Evolutionary conservation across 2,329 filamentous ascomycete genomes (phyloP), one percentile per base, ranked within the genome.

Genomic region (Fusarium miscanthi): DNA sequence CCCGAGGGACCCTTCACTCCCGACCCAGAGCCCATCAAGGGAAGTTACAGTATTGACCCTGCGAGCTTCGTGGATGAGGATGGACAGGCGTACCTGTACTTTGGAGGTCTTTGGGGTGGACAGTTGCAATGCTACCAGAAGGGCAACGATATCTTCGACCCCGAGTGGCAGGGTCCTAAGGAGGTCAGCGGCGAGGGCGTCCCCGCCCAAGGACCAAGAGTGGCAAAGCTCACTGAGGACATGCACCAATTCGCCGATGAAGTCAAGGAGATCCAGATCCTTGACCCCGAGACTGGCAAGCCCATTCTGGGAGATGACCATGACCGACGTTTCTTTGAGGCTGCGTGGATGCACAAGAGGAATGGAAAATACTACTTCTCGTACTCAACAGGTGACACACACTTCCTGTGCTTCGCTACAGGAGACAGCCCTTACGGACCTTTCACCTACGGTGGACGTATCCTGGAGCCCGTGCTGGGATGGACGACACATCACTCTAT

Each of bases 401-500:
- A 94, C 80, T 93, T 86, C 80, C 84, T 95, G 37, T 91, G 86
- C 71, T 94, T 93, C 78, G 93, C 91, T 2, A 89, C 87, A 5
- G 88, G 90, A 0, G 84, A 88, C 9, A 90, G 82, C 63, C 92
- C 93, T 1, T 81, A 89, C 16, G 92, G 93, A 0, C 92, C 93
- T 0, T 94, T 94, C 75, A 92, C 89, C 2, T 94, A 94, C 70
- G 87, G 85, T 1, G 92, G 93, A 0, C 83, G 89, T 51, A 91
- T 95, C 60, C 80, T 95, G 53, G 92, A 94, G 84, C 93, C 92
- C 0, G 93, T 95, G 9, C 80, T 92, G 31, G 92, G 93, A 3
- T 95, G 93, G 93, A 94, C 93, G 46, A 95, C 93, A 60, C 93
- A 94, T 82, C 93, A 94, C 80, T 93, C 90, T 6, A 91, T 95